Percentiles rank a stretch among this genome's conserved stretches.
Conservation (phyloP, 805 yeast genomes). For the Yamadazyma sp. region DNA sequence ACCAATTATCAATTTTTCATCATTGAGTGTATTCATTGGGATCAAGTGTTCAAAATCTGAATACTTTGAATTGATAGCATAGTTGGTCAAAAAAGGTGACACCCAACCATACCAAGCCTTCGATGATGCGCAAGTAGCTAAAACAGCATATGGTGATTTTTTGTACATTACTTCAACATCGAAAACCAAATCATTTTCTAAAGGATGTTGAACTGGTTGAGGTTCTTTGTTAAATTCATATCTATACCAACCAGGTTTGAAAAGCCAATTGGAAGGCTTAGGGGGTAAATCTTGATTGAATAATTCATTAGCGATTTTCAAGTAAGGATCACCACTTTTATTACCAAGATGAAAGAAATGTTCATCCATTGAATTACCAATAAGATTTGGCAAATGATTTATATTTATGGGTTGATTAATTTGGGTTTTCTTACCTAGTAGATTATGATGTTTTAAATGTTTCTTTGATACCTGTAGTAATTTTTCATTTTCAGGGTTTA, state of each 20-base stretch:
- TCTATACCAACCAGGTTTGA: slow-evolving; percentile 76
- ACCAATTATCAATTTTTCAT: slow-evolving; percentile 67
- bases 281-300: slow-evolving; percentile 24
- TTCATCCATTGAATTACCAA: slow-evolving; percentile 75
- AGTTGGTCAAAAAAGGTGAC: slow-evolving; percentile 73
- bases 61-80: slow-evolving; percentile 31
- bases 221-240: slow-evolving; percentile 60
- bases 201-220: slow-evolving; percentile 59
- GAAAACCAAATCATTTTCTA: slow-evolving; percentile 70
- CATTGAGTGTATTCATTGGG: slow-evolving; percentile 57
- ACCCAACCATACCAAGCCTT: slow-evolving; percentile 95
- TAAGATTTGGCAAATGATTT: slow-evolving; percentile 64
- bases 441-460: slow-evolving; percentile 58
- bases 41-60: slow-evolving; percentile 60
- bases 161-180: slow-evolving; percentile 89
- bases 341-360: slow-evolving; percentile 77
- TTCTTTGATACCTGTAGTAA: slow-evolving; percentile 52
- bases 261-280: slow-evolving; percentile 43
- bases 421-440: slow-evolving; percentile 74
- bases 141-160: slow-evolving; percentile 64
- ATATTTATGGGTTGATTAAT: slow-evolving; percentile 54
- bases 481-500: slow-evolving; percentile 27
- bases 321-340: slow-evolving; percentile 57
- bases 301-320: slow-evolving; percentile 47
- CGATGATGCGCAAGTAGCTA: slow-evolving; percentile 76